Conservation (phyloP, 176 grass and related monocot genomes). For the Chloris gayana region DNA sequence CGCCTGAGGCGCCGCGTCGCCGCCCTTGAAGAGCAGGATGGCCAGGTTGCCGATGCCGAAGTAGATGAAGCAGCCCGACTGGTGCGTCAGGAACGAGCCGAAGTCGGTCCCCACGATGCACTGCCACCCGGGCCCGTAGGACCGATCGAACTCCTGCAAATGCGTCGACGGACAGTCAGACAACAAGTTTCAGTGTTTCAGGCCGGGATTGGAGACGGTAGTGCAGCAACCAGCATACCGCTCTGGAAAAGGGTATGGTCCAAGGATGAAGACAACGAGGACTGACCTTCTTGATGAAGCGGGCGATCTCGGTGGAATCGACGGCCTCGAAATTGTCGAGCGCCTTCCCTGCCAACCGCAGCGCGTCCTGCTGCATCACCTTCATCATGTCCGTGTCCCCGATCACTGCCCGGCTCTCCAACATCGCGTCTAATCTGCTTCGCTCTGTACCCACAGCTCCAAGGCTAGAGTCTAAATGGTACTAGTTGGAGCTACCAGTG, state of each 20-base stretch:
- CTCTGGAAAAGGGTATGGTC: neutral
- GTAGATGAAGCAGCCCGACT: slow-evolving; percentile 66
- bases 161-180: neutral
- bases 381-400: slow-evolving; percentile 61
- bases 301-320: slow-evolving; percentile 53
- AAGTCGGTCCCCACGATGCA: slow-evolving; percentile 68
- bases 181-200: neutral
- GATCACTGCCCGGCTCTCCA: slow-evolving; percentile 75
- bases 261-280: neutral
- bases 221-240: neutral
- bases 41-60: slow-evolving; percentile 66
- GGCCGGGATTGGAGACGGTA: neutral
- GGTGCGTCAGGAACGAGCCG: slow-evolving; percentile 66
- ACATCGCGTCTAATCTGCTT: slow-evolving; percentile 16
- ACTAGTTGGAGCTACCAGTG: neutral
- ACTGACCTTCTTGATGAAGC: slow-evolving; percentile 58
- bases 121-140: slow-evolving; percentile 55
- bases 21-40: slow-evolving; percentile 62
- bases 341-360: slow-evolving; percentile 53
- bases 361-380: slow-evolving; percentile 51
- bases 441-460: neutral
- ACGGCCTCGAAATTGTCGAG: slow-evolving; percentile 57
- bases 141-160: slow-evolving; percentile 54
- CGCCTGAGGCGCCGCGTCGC: neutral
- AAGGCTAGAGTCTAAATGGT: no score